Percentiles rank a stretch among this genome's conserved stretches.
phyloP scores from a whole-genome alignment of 495 filamentous ascomycete species.

The Penicillium subrubescens region DNA sequence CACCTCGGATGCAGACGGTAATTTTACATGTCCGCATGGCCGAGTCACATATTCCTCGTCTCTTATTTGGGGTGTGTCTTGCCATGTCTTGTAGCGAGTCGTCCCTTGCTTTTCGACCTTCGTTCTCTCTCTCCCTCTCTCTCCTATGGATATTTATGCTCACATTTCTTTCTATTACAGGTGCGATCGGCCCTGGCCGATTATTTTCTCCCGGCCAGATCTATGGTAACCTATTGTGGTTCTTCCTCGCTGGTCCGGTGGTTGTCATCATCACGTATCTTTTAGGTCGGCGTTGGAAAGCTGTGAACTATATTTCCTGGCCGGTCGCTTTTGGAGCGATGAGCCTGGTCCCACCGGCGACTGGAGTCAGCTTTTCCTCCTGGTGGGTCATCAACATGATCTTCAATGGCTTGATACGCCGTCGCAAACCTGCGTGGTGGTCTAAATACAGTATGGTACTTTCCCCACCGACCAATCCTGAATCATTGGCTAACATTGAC shows the following conservation, averaged over 20 bases:
- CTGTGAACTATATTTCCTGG: conserved; percentile 59
- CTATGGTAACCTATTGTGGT: conserved; percentile 64
- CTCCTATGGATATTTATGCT: background rate
- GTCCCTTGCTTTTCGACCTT: background rate
- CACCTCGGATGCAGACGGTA: conserved; percentile 58
- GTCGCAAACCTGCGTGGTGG: conserved; percentile 66
- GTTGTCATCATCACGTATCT: conserved; percentile 59
- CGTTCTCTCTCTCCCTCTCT: background rate
- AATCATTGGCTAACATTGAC: conserved; percentile 41
- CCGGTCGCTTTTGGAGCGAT: conserved; percentile 71
- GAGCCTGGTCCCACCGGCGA: conserved; percentile 64
- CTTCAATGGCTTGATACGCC: conserved; percentile 64
- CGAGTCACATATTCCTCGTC: conserved; percentile 69
- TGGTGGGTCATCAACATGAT: conserved; percentile 68
- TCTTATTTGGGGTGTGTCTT: conserved; percentile 63
- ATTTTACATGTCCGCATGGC: conserved; percentile 70
- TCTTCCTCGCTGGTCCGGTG: conserved; percentile 63
- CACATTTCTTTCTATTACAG: conserved; percentile 21
- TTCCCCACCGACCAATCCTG: background rate
- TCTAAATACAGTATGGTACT: conserved; percentile 48
- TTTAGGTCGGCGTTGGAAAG: conserved; percentile 54
- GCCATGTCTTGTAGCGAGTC: background rate
- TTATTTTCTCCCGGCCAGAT: conserved; percentile 70
- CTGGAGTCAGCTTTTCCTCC: conserved; percentile 67
- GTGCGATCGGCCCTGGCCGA: conserved; percentile 62